Evolutionary conservation across 176 grass and related monocot genomes (phyloP).

Genomic region (Stipa capillata): DNA sequence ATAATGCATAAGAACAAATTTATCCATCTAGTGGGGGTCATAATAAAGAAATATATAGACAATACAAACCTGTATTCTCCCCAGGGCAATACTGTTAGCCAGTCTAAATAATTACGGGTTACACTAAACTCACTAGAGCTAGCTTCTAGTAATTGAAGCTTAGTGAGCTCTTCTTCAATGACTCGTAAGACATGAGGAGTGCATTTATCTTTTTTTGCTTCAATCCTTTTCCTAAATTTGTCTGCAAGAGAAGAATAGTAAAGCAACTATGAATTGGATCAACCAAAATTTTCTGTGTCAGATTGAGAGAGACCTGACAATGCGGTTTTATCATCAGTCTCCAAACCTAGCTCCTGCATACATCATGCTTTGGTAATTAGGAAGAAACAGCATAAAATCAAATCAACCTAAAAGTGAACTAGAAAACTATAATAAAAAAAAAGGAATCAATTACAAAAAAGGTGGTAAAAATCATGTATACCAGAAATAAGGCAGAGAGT

Average conservation of each 20-base stretch:
- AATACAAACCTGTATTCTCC: conserved; percentile 91
- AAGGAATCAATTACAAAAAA: neutral
- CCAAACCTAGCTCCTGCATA: conserved; percentile 86
- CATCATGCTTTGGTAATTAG: conserved; percentile 8
- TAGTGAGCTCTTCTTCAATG: conserved; percentile 95
- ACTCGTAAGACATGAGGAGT: conserved; percentile 93
- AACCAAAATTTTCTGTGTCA: neutral
- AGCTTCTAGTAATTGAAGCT: conserved; percentile 82
- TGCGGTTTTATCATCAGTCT: conserved; percentile 99
- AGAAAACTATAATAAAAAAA: neutral
- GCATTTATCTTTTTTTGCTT: conserved; percentile 85
- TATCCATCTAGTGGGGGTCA: neutral
- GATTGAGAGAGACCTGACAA: conserved; percentile 92
- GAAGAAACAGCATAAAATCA: neutral
- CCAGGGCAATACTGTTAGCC: conserved; percentile 92
- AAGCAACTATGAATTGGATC: conserved; percentile 5
- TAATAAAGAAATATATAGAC: neutral
- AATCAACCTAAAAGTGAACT: neutral
- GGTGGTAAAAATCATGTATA: neutral
- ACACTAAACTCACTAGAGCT: conserved; percentile 97
- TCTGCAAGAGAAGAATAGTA: conserved; percentile 40
- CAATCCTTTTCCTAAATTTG: conserved; percentile 92
- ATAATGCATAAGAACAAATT: conserved; percentile 1
- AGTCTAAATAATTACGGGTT: conserved; percentile 99
- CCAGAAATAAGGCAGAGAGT: neutral